Evolutionary conservation across 78 protist species (phyloP).

Genomic region (Cavenderia fasciculata): DNA sequence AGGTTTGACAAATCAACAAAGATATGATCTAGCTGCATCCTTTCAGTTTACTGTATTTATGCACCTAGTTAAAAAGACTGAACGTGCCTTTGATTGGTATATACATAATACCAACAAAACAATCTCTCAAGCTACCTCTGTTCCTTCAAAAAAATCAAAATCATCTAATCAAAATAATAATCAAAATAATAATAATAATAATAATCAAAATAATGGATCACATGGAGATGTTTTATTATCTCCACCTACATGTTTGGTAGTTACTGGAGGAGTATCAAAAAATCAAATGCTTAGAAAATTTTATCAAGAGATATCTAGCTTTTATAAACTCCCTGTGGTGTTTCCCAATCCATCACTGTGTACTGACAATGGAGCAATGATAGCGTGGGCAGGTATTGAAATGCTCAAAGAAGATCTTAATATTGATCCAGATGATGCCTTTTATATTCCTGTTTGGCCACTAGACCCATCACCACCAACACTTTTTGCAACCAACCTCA

Average conservation of each 20-base stretch:
- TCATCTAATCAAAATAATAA: background rate
- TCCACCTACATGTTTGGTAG: conserved; percentile 54
- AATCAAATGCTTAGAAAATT: conserved; percentile 47
- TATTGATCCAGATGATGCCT: conserved; percentile 8
- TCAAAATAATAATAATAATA: background rate
- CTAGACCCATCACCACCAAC: conserved; percentile 3
- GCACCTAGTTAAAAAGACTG: conserved; percentile 64
- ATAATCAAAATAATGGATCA: background rate
- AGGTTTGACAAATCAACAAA: background rate
- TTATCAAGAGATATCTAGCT: background rate
- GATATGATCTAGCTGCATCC: conserved; percentile 79
- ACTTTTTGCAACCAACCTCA: conserved; percentile 27
- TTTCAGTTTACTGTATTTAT: conserved; percentile 75
- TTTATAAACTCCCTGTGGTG: background rate
- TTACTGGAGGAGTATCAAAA: conserved; percentile 86
- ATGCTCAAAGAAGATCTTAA: conserved; percentile 21
- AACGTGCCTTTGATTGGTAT: conserved; percentile 54
- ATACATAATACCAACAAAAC: too few relatives aligned
- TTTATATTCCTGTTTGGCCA: conserved; percentile 61
- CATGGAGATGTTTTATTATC: background rate
- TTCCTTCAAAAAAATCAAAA: conserved; percentile 5
- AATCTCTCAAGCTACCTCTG: background rate
- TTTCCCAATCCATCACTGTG: conserved; percentile 81
- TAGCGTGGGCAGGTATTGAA: conserved; percentile 93
- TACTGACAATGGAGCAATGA: conserved; percentile 92